A percentile compares a stretch with the other conserved stretches of the same genome.
These are phyloP conservation scores for Fusarium sp. DNA, from an alignment of 2,329 filamentous ascomycete genomes.

Conservation along the genomic window DNA sequence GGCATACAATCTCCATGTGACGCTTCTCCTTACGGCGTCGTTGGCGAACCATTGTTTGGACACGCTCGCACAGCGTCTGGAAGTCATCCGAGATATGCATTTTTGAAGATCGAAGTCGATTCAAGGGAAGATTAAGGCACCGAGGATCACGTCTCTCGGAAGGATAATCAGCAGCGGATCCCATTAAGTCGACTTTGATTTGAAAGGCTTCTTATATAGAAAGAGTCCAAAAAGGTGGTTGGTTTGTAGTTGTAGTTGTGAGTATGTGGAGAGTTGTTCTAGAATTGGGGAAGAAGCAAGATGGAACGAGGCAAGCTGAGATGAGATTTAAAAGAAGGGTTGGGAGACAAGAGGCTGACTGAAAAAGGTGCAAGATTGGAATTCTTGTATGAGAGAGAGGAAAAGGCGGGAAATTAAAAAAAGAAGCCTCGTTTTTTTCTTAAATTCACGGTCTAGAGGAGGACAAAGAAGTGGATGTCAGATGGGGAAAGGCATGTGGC, in stretches of 20 bases:
- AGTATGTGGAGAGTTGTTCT: conserved; percentile 9
- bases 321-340: conserved; percentile 1
- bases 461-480: conserved; percentile 21
- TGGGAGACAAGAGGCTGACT: conserved; percentile 23
- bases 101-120: conserved; percentile 30
- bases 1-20: conserved; percentile 60
- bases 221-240: background rate
- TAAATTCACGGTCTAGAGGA: conserved; percentile 19
- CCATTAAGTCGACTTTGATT: conserved; percentile 23
- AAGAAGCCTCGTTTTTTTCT: conserved; percentile 10
- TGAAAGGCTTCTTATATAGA: conserved; percentile 7
- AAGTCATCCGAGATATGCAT: conserved; percentile 57
- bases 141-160: conserved; percentile 38
- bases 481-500: conserved; percentile 19
- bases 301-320: conserved; percentile 14
- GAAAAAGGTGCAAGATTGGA: conserved; percentile 8
- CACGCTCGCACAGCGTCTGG: conserved; percentile 57
- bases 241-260: background rate
- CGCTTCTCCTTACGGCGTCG: conserved; percentile 57
- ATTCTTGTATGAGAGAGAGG: conserved; percentile 13
- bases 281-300: conserved; percentile 16
- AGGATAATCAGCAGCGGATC: conserved; percentile 9
- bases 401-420: conserved; percentile 18
- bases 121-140: conserved; percentile 24
- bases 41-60: conserved; percentile 57